A percentile compares a stretch with the other conserved stretches of the same genome.
Conservation (phyloP, 306 rosid genomes). For the Glycine soja region DNA sequence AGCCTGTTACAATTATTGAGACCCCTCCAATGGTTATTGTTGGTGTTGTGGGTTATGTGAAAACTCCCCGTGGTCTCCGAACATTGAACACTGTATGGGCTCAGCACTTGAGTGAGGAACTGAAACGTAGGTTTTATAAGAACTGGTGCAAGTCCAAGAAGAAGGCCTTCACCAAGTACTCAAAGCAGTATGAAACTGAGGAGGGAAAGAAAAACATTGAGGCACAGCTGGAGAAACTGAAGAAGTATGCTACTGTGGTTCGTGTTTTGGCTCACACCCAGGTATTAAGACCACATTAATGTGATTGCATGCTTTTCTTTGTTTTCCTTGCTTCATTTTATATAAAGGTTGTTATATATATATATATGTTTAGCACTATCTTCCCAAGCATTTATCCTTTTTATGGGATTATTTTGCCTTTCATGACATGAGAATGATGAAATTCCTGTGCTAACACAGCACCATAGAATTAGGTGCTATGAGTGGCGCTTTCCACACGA, state of each 20-base stretch:
- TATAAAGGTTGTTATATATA: too few species aligned
- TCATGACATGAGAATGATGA: constrained; percentile 50
- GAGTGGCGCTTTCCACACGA: constrained; percentile 62
- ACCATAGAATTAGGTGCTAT: constrained; percentile 40
- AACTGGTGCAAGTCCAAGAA: constrained; percentile 94
- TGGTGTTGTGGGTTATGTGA: constrained; percentile 87
- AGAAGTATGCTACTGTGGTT: constrained; percentile 73
- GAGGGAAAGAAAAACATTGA: constrained; percentile 81
- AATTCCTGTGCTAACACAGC: constrained; percentile 48
- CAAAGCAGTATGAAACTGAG: constrained; percentile 71
- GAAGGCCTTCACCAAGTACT: constrained; percentile 84
- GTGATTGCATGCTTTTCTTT: background rate
- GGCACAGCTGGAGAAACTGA: constrained; percentile 74
- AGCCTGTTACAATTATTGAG: constrained; percentile 82
- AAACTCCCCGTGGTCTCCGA: constrained; percentile 91
- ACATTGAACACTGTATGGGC: constrained; percentile 84
- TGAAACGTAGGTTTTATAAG: constrained; percentile 82
- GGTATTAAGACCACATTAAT: constrained; percentile 49
- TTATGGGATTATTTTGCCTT: background rate
- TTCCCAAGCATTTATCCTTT: too few species aligned
- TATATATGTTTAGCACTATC: background rate
- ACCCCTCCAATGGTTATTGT: constrained; percentile 88
- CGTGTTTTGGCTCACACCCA: constrained; percentile 92
- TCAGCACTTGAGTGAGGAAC: constrained; percentile 86
- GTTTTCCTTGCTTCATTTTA: background rate